Evolutionary conservation across 2,329 filamentous ascomycete species (phyloP), one percentile per base, ranked within the genome.

Genomic region (Sporothrix protearum): DNA sequence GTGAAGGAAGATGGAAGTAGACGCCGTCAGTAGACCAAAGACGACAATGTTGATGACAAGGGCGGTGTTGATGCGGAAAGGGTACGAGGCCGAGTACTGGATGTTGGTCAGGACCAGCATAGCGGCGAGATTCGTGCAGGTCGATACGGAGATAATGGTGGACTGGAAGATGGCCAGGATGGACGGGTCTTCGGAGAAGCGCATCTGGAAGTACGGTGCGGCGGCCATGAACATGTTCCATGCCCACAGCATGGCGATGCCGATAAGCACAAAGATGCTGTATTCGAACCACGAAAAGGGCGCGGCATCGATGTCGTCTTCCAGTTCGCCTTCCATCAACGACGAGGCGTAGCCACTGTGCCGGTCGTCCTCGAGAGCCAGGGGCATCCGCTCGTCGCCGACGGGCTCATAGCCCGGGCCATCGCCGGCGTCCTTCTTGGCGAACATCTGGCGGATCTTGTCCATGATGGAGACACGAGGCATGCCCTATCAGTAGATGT

Each of bases 161-260:
- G 95, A 91, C 80, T 97, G 95, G 82, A 97, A 98, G 83, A 94
- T 92, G 74, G 88, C 85, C 47, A 90, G 85, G 71, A 96, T 90
- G 85, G 89, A 92, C 70, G 88, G 82, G 78, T 90, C 88, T 73
- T 86, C 85, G 61, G 86, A 83, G 80, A 98, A 97, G 76, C 95
- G 93, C 67, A 85, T 85, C 77, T 94, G 89, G 82, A 98, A 97
- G 84, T 98, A 98, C 4, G 95, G 93, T 1, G 93, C 93, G 9
- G 95, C 94, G 61, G 96, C 95, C 76, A 98, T 88, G 80, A 98
- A 97, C 95, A 97, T 97, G 83, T 98, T 98, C 95, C 95, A 98
- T 71, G 95, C 94, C 95, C 95, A 98, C 59, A 98, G 86, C 96
- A 98, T 98, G 69, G 94, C 92, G 71, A 97, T 86, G 68, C 96